Conservation (phyloP, 805 yeast species). For the Debaryomyces maramus region DNA sequence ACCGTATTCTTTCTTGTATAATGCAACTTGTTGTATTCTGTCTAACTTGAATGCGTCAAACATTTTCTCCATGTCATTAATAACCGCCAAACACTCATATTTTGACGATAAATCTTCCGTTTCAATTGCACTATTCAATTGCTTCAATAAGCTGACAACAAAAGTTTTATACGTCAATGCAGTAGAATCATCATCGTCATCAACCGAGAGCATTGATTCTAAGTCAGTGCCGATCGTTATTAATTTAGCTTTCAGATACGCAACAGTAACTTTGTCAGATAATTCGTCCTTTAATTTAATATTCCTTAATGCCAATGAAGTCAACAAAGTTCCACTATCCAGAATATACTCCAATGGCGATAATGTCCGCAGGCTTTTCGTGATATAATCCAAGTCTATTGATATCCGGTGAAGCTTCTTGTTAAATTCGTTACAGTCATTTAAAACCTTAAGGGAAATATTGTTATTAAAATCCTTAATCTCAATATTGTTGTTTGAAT, state of each 20-base stretch:
- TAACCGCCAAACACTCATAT: conserved; percentile 65
- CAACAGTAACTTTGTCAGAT: conserved; percentile 52
- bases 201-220: conserved; percentile 46
- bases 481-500: conserved; percentile 14
- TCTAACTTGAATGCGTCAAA: conserved; percentile 53
- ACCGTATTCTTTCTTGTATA: conserved; percentile 3
- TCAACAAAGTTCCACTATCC: conserved; percentile 52
- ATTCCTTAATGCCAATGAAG: conserved; percentile 44
- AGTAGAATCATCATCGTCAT: conserved; percentile 26
- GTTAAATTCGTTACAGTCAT: conserved; percentile 50
- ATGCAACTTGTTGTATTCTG: conserved; percentile 21
- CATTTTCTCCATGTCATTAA: conserved; percentile 73
- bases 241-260: conserved; percentile 65
- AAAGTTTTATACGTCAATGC: conserved; percentile 54
- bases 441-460: conserved; percentile 54
- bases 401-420: conserved; percentile 41
- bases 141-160: conserved; percentile 57
- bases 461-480: conserved; percentile 47
- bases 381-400: conserved; percentile 47
- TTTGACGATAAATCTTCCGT: conserved; percentile 56
- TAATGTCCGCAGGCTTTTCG: conserved; percentile 40
- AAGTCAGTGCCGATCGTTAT: conserved; percentile 65
- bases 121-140: conserved; percentile 55
- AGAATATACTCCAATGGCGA: conserved; percentile 49
- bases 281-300: conserved; percentile 52